Conservation (phyloP, 108 stramenopile species). For the Chaetoceros tenuissimus region DNA sequence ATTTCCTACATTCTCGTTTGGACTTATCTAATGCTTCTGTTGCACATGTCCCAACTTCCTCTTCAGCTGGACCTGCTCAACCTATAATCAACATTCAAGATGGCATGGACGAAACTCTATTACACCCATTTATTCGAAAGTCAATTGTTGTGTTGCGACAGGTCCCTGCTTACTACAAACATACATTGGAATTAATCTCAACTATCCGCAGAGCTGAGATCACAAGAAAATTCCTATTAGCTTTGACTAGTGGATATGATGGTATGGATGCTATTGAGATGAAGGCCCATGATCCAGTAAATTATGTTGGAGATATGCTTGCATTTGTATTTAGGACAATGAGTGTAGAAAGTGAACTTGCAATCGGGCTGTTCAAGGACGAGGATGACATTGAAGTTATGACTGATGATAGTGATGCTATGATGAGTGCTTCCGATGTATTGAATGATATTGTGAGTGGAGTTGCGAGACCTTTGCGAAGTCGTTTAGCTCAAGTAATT, state of each 20-base stretch:
- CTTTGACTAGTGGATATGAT: conserved; percentile 63
- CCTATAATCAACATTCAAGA: conserved; percentile 33
- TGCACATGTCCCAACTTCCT: neutral
- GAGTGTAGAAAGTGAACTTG: conserved; percentile 73
- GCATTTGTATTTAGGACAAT: conserved; percentile 75
- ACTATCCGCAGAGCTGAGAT: conserved; percentile 51
- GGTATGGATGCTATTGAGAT: conserved; percentile 75
- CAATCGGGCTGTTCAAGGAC: conserved; percentile 37
- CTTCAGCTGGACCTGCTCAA: conserved; percentile 2
- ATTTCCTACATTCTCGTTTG: conserved; percentile 63
- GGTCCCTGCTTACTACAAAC: conserved; percentile 64
- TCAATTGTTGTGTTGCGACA: conserved; percentile 49
- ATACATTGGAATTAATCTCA: conserved; percentile 71
- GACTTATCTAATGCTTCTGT: conserved; percentile 25
- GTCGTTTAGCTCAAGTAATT: conserved; percentile 70
- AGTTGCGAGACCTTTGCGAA: conserved; percentile 65
- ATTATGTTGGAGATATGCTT: conserved; percentile 80
- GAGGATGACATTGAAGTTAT: conserved; percentile 4
- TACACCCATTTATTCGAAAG: conserved; percentile 51
- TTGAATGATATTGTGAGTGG: conserved; percentile 70
- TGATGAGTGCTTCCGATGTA: conserved; percentile 44
- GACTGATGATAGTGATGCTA: conserved; percentile 25
- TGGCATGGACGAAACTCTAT: conserved; percentile 57
- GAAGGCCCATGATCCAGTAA: conserved; percentile 81
- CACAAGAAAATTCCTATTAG: conserved; percentile 73